Conservation (phyloP, 192 early-diverging fungal genomes). For the Umbelopsis ramanniana region DNA sequence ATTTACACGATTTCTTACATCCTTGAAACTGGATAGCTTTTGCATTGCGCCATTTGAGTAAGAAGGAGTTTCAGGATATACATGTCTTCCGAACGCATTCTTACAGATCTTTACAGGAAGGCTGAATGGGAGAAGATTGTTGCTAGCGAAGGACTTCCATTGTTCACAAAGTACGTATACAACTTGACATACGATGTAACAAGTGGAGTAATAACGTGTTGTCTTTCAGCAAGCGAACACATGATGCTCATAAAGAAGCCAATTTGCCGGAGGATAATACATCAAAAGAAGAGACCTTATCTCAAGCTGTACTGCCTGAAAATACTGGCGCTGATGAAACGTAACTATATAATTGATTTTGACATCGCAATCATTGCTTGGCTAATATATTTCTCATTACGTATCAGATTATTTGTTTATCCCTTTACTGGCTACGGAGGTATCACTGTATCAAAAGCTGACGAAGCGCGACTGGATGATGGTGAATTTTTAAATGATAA, state of each 20-base stretch:
- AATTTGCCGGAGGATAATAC: neutral
- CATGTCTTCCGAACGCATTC: neutral
- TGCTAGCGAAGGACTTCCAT: neutral
- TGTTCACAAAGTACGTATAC: neutral
- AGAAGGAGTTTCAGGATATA: neutral
- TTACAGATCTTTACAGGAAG: neutral
- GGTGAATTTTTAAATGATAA: constrained; percentile 90
- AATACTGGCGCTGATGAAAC: neutral
- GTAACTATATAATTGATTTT: neutral
- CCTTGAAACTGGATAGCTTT: neutral
- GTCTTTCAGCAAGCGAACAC: too few species aligned
- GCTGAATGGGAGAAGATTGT: neutral
- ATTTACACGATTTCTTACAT: neutral
- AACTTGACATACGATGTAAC: neutral
- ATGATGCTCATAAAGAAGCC: neutral
- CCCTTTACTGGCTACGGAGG: constrained; percentile 33
- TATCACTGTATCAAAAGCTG: constrained; percentile 68
- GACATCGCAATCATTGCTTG: neutral
- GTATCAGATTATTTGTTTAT: constrained; percentile 29
- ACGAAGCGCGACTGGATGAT: constrained; percentile 64
- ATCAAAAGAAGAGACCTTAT: neutral
- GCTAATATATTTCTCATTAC: neutral
- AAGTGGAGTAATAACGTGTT: too few species aligned
- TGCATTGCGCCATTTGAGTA: neutral
- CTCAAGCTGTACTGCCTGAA: neutral